Conservation (phyloP, 495 filamentous ascomycete species). For the Chaetomium fimeti region DNA sequence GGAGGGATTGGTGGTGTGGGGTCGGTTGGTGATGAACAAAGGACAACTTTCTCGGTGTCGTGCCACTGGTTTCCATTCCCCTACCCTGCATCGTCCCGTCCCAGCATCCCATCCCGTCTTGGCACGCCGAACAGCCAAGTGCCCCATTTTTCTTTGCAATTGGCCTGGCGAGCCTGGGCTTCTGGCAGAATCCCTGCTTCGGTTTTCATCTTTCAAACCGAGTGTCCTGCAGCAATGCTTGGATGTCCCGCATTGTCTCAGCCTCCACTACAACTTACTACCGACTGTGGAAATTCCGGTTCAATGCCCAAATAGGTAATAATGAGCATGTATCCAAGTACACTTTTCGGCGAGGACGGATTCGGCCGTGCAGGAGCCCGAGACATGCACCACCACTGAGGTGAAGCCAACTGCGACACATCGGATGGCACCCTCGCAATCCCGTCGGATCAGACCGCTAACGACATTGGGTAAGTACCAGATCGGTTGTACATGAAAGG, state of each 20-base stretch:
- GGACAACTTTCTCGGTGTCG: background rate
- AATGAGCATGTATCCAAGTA: too few species aligned
- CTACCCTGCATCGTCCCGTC: background rate
- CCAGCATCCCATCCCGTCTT: constrained; percentile 5
- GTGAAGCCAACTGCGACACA: too few species aligned
- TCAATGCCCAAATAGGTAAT: too few species aligned
- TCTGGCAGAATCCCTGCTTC: background rate
- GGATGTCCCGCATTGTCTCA: too few species aligned
- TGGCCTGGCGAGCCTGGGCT: background rate
- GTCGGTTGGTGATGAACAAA: background rate
- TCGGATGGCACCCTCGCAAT: too few species aligned
- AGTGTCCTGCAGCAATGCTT: background rate
- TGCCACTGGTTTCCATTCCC: background rate
- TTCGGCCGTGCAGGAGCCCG: too few species aligned
- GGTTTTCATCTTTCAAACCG: background rate
- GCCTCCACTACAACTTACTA: too few species aligned
- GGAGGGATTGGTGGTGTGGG: background rate
- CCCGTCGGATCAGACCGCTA: background rate
- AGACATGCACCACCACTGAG: too few species aligned
- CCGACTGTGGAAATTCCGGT: too few species aligned
- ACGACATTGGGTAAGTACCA: background rate
- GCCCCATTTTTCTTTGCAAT: background rate
- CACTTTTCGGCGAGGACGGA: too few species aligned
- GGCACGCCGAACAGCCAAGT: background rate
- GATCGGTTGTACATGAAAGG: too few species aligned